These are phyloP conservation scores for Arthroderma sp. DNA, from an alignment of 2,329 filamentous ascomycete species.

Conservation along the genomic window DNA sequence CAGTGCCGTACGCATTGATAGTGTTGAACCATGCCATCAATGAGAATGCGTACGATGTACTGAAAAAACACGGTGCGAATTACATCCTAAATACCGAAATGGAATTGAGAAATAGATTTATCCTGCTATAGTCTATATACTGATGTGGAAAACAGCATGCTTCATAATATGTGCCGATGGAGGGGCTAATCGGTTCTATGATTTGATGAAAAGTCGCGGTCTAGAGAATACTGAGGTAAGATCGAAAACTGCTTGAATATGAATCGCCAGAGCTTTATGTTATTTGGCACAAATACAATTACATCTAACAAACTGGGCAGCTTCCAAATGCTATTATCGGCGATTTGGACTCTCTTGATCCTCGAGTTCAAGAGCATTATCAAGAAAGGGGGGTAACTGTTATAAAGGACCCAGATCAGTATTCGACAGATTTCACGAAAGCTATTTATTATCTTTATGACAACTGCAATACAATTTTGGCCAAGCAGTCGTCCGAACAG, in stretches of 20 bases:
- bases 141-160: constrained; percentile 35
- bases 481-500: constrained; percentile 5
- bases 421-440: constrained; percentile 86
- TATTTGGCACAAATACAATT: neutral
- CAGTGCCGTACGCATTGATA: constrained; percentile 37
- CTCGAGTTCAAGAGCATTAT: constrained; percentile 54
- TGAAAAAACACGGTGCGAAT: constrained; percentile 24
- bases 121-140: neutral
- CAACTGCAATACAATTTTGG: constrained; percentile 12
- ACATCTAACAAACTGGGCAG: constrained; percentile 16
- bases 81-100: neutral
- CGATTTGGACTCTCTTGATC: constrained; percentile 72
- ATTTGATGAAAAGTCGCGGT: constrained; percentile 30
- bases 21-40: constrained; percentile 51
- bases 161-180: constrained; percentile 77
- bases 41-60: constrained; percentile 24
- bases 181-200: constrained; percentile 64
- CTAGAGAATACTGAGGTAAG: constrained; percentile 22
- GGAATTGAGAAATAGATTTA: no score
- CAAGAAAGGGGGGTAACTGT: constrained; percentile 46
- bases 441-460: constrained; percentile 49
- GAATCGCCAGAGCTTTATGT: neutral
- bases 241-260: neutral
- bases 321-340: constrained; percentile 66
- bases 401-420: constrained; percentile 62